Evolutionary conservation across 148 eudicot genomes (phyloP).

Genomic region (Camellia lanceoleosa): DNA sequence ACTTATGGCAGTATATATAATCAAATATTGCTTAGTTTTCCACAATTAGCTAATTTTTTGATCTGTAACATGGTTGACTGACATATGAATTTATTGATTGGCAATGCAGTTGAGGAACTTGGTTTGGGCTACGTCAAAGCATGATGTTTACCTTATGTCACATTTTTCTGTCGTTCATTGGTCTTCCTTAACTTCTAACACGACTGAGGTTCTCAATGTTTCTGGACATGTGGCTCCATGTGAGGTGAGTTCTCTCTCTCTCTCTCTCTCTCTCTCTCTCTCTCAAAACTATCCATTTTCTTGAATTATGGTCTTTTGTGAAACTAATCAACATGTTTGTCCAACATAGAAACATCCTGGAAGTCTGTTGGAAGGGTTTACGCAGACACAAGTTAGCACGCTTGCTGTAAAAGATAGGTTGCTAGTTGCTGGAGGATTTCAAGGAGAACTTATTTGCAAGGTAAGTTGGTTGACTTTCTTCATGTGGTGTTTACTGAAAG

Average conservation of each 20-base stretch:
- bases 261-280: too few species aligned
- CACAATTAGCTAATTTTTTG: neutral
- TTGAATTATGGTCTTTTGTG: neutral
- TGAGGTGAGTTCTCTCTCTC: slow-evolving; percentile 39
- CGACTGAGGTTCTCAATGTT: slow-evolving; percentile 72
- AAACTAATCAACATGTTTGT: slow-evolving; percentile 10
- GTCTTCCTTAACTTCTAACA: slow-evolving; percentile 41
- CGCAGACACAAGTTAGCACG: slow-evolving; percentile 79
- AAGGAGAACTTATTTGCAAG: slow-evolving; percentile 89
- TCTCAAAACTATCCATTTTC: too few species aligned
- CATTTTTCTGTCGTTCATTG: slow-evolving; percentile 50
- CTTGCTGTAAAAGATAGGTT: slow-evolving; percentile 72
- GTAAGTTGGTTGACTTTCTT: slow-evolving; percentile 23
- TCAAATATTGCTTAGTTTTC: neutral
- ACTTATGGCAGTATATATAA: neutral
- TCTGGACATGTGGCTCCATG: slow-evolving; percentile 80
- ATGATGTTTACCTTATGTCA: slow-evolving; percentile 79
- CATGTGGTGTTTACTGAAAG: neutral
- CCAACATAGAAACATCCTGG: slow-evolving; percentile 73
- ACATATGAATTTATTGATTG: slow-evolving; percentile 8
- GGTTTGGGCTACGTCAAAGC: slow-evolving; percentile 89
- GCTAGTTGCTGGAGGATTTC: slow-evolving; percentile 86
- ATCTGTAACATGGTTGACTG: slow-evolving; percentile 7
- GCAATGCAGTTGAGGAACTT: slow-evolving; percentile 70
- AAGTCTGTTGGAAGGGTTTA: slow-evolving; percentile 75